Evolutionary conservation across 345 rosid species (phyloP).

Genomic region (Litchi chinensis): DNA sequence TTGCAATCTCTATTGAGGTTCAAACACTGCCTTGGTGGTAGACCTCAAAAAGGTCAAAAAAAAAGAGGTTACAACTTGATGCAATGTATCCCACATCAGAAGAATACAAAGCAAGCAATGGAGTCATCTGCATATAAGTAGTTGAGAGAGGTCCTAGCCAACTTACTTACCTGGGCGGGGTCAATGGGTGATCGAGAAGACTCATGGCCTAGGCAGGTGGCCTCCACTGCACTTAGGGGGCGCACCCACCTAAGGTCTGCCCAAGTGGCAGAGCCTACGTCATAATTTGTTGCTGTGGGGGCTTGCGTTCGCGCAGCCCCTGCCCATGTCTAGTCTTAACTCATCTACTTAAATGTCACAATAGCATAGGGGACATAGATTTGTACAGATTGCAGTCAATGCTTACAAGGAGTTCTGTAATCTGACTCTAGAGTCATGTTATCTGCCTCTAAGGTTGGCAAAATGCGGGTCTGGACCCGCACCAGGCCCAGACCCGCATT

Average conservation of each 20-base stretch:
- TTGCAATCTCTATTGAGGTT: too few species aligned
- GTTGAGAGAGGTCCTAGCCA: accelerated
- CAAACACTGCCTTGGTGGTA: too few species aligned
- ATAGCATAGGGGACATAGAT: too few species aligned
- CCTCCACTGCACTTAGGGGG: slow-evolving; percentile 13
- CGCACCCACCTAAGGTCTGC: slow-evolving; percentile 18
- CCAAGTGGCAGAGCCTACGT: background rate
- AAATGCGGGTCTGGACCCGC: too few species aligned
- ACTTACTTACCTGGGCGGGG: slow-evolving; percentile 25
- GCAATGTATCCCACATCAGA: background rate
- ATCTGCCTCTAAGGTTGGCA: too few species aligned
- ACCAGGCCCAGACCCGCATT: too few species aligned
- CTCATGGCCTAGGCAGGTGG: slow-evolving; percentile 18
- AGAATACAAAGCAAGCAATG: background rate
- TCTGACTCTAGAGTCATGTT: too few species aligned
- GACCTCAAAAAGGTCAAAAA: too few species aligned
- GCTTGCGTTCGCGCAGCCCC: background rate
- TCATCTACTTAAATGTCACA: too few species aligned
- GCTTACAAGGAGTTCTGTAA: too few species aligned
- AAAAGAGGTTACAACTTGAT: too few species aligned
- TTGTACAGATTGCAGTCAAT: too few species aligned
- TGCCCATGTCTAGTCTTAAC: background rate
- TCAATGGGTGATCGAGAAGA: slow-evolving; percentile 8
- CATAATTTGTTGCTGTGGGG: background rate
- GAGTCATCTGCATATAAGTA: background rate